Base-by-base conservation (phyloP, 148 eudicot genomes). In the Euryodendron excelsum region DNA sequence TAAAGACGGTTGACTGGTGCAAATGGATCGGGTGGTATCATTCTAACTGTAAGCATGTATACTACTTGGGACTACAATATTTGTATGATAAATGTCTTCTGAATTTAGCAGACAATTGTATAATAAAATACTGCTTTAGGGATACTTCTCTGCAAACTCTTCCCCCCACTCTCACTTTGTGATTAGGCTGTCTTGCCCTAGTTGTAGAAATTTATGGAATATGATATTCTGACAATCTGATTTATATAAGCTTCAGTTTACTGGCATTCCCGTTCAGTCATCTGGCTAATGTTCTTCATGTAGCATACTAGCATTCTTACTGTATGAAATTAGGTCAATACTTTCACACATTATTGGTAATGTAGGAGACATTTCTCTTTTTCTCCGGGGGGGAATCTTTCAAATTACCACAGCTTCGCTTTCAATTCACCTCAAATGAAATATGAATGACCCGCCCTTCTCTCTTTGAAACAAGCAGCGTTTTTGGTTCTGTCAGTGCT, bases 1-100 rank as follows among this genome's bases (percentile, higher is more conserved):
- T 56, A 44, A 74, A 39, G 77, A 55, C n/a, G 21, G 66, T 74
- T 34, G 63, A 30, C 60, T 31, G 63, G 64, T n/a, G 63, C 30
- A 36, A 37, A 74, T 58, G 66, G 67, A 56, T 58, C 41, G 28
- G 52, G 34, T 41, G 61, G 75, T 3, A 0, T 74, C 13, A 6
- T 39, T 17, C 44, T 65, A 52, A 65, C 63, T 41, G 50, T 41
- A 39, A 39, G 3, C 18, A 25, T 78, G 37, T 78, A 21, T 78
- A 47, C 59, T 55, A 20, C 17, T 11, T 37, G 12, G n/a, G 14
- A 66, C 27, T 30, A 5, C 12, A 31, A 41, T n/a, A 28, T 56
- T 34, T 62, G 58, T 47, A 25, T 4, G 8, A 41, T 41, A 25
- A 45, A 20, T 45, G 58, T 37, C 27, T 50, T 67, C 23, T 10